Evolutionary conservation across 2,329 filamentous ascomycete species (phyloP).

Genomic region (Fusarium beomiforme): DNA sequence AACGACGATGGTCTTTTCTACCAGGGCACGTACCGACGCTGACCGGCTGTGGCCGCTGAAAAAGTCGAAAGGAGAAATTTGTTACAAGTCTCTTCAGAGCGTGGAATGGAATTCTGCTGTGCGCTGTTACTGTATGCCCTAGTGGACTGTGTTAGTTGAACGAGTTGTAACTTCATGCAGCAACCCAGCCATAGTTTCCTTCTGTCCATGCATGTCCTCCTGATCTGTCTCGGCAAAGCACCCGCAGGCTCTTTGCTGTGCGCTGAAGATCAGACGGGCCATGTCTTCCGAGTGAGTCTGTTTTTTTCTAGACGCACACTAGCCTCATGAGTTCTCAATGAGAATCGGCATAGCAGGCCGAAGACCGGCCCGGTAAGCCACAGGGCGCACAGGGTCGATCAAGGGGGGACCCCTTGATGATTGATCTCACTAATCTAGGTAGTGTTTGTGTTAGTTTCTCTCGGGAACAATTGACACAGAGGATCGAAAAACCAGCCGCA

Average conservation of each 20-base stretch:
- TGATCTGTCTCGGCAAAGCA: slow-evolving; percentile 32
- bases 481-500: slow-evolving; percentile 13
- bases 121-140: neutral
- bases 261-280: slow-evolving; percentile 21
- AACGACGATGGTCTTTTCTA: slow-evolving; percentile 14
- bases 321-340: slow-evolving; percentile 11
- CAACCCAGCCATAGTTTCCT: slow-evolving; percentile 3
- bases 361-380: slow-evolving; percentile 32
- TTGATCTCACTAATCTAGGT: slow-evolving; percentile 13
- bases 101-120: neutral
- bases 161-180: slow-evolving; percentile 7
- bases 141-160: slow-evolving; percentile 1
- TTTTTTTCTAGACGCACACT: slow-evolving; percentile 25
- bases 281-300: slow-evolving; percentile 14
- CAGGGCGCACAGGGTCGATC: slow-evolving; percentile 8
- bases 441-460: slow-evolving; percentile 5
- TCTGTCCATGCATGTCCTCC: slow-evolving; percentile 5
- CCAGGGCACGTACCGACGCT: slow-evolving; percentile 30
- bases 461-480: slow-evolving; percentile 19
- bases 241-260: slow-evolving; percentile 14
- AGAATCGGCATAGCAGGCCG: slow-evolving; percentile 20
- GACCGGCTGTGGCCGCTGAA: slow-evolving; percentile 25
- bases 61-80: neutral
- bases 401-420: slow-evolving; percentile 11
- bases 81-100: neutral